Evolutionary conservation across 495 filamentous ascomycete genomes (phyloP), one percentile per base, ranked within the genome.

Genomic region (Emericellopsis terricola): DNA sequence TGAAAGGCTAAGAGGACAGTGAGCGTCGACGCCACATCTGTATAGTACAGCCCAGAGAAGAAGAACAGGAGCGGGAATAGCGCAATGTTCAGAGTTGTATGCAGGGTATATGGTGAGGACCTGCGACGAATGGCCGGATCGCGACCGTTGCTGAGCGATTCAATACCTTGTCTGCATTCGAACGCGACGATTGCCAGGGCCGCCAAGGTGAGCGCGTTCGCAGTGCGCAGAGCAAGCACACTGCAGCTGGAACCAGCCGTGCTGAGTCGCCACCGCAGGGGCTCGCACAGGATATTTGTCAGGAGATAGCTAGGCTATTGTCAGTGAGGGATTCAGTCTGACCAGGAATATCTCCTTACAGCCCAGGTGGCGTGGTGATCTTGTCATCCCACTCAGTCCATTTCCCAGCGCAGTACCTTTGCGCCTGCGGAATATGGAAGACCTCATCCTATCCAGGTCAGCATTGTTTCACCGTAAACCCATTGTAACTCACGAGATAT

Each of bases 11-110:
- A 51, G 2, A 92, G 51, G 1, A 91, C 74, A 27, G 69, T 56
- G 43, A 77, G 45, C 0, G 76, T 78, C 3, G 74, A 78, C 20
- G 63, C 47, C 0, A 93, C 70, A 57, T 97, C 89, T 7, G 89
- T 97, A 49, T 97, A 97, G 50, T 87, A 96, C 13, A 97, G 56
- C 0, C 68, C 81, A 0, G 81, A 87, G 53, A 97, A 96, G 64
- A 96, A 96, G 60, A 92, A 94, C 1, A 96, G 48, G 4, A 81
- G 73, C 8, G 89, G 91, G 43, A 96, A 94, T 3, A 94, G 59
- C 34, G 73, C 71, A 29, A 94, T 71, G 45, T 93, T 94, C 42
- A 91, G 34, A 3, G 74, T 79, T 0, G 69, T 71, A 53, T 83
- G 78, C n/a, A 48, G 44, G 0, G 60, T 31, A 40, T 53, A 50